phyloP scores from a whole-genome alignment of 2,329 filamentous ascomycete genomes.

The Didymella lethalis region DNA sequence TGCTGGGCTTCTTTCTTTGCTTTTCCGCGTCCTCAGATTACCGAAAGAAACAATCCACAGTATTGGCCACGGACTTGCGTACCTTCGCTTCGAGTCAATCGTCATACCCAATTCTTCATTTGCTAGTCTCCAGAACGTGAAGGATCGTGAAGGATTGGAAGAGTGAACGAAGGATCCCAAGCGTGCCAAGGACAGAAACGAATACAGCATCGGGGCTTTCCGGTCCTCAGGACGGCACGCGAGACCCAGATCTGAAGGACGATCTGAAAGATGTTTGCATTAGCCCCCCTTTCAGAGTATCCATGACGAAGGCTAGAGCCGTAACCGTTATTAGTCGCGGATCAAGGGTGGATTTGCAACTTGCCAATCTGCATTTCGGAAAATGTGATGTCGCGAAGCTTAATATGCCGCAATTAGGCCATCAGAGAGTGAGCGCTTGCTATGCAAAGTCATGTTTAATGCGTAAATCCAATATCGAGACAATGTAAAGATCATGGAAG shows the following conservation, averaged over 20 bases:
- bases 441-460: neutral
- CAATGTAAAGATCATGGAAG: neutral
- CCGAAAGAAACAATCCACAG: conserved; percentile 1
- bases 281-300: neutral
- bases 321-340: neutral
- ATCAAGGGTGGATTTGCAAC: neutral
- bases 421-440: neutral
- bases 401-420: neutral
- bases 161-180: conserved; percentile 10
- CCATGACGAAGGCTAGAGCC: neutral
- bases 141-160: neutral
- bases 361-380: neutral
- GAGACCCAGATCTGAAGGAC: neutral
- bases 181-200: neutral
- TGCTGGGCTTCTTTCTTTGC: conserved; percentile 6
- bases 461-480: neutral
- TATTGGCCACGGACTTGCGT: conserved; percentile 1
- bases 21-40: conserved; percentile 10
- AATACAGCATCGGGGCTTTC: conserved; percentile 1
- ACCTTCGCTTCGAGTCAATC: neutral
- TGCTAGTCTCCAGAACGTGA: neutral
- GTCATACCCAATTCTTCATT: neutral
- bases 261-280: neutral
- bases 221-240: neutral
- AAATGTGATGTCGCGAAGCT: neutral